Evolutionary conservation across 768 basidiomycete genomes (phyloP).

Genomic region (Naganishia vaughanmartiniae): DNA sequence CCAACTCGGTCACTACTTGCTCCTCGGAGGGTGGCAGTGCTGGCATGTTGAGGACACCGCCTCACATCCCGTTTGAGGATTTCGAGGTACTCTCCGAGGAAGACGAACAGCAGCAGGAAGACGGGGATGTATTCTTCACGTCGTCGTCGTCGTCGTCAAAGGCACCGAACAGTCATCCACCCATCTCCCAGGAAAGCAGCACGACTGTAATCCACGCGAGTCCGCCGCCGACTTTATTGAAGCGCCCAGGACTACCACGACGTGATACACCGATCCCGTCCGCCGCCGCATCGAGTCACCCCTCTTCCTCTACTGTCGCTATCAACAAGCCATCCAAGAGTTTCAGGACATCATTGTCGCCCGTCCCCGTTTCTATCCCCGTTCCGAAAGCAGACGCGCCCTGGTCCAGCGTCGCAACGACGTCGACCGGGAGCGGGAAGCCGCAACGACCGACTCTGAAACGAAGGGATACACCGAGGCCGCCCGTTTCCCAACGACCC

Average conservation of each 20-base stretch:
- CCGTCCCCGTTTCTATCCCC: not conserved
- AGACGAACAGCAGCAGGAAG: not conserved
- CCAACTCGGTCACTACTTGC: constrained; percentile 13
- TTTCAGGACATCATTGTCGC: not conserved
- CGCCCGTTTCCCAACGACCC: not conserved
- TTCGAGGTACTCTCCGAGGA: constrained; percentile 13
- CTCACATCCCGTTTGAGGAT: constrained; percentile 7
- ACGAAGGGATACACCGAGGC: constrained; percentile 8
- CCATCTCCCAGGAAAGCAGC: not conserved
- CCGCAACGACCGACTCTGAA: constrained; percentile 1
- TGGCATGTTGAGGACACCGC: not conserved
- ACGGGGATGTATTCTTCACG: not conserved
- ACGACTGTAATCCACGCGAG: not conserved
- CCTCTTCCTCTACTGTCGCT: not conserved
- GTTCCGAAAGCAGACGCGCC: not conserved
- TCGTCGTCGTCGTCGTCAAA: not conserved
- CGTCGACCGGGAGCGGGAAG: not conserved
- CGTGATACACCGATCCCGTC: constrained; percentile 14
- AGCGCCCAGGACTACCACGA: constrained; percentile 12
- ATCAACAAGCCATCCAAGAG: constrained; percentile 10
- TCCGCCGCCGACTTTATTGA: constrained; percentile 3
- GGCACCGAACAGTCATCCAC: not conserved
- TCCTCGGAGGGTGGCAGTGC: not conserved
- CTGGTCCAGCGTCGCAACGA: too few relatives aligned
- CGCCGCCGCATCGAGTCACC: too few relatives aligned